Evolutionary conservation across 495 filamentous ascomycete genomes (phyloP).

Genomic region (Cercophora sp.): DNA sequence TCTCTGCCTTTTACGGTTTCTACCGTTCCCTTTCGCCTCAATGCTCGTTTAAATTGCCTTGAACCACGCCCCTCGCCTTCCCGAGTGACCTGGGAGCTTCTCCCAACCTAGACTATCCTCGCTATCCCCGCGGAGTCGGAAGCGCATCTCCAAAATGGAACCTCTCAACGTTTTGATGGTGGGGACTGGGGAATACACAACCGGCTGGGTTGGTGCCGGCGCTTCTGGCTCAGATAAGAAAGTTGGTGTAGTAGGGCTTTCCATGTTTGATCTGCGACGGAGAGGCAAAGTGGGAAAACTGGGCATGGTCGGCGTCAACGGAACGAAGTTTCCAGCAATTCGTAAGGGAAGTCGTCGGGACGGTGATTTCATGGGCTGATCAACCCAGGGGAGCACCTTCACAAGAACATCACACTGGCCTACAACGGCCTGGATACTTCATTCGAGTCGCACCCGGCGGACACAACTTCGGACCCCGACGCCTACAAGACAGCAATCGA

Average conservation of each 20-base stretch:
- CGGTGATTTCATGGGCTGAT: neutral
- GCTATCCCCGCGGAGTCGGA: neutral
- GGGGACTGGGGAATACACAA: constrained; percentile 94
- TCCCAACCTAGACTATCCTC: neutral
- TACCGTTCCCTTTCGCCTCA: neutral
- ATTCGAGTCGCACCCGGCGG: constrained; percentile 76
- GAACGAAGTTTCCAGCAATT: constrained; percentile 85
- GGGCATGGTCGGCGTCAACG: constrained; percentile 86
- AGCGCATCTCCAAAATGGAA: constrained; percentile 49
- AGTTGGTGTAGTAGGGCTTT: constrained; percentile 85
- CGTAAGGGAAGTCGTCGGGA: constrained; percentile 46
- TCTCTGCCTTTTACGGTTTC: no score
- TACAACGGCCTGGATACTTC: constrained; percentile 84
- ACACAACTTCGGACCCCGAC: constrained; percentile 66
- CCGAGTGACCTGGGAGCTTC: neutral
- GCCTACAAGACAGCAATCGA: constrained; percentile 91
- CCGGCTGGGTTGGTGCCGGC: constrained; percentile 76
- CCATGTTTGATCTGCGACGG: constrained; percentile 82
- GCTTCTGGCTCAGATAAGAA: constrained; percentile 85
- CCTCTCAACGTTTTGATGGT: constrained; percentile 88
- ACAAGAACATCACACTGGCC: constrained; percentile 79
- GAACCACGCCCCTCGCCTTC: no score
- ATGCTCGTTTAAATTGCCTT: neutral
- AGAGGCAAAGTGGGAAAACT: constrained; percentile 83
- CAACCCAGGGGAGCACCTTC: constrained; percentile 69